Evolutionary conservation across 139 green algal genomes (phyloP), one percentile per base, ranked within the genome.

Genomic region (Coelastrella sp.): DNA sequence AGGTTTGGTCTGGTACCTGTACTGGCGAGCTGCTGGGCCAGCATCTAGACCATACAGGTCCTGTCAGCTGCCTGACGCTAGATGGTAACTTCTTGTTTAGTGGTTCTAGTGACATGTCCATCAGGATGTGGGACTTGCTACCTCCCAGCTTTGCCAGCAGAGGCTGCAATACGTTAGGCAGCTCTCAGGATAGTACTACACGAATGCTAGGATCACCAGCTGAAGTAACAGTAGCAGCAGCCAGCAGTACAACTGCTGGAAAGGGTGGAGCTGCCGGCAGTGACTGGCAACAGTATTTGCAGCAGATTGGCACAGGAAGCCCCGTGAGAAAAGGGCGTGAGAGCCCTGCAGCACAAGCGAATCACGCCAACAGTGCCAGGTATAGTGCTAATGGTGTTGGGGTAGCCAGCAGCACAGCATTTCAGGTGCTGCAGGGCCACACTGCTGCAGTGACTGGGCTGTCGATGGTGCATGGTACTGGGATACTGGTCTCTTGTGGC

Each of bases 81-180:
- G 95, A 97, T 68, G 92, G 89, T 73, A 96, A 96, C 92, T 94
- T 97, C 77, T 92, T 97, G 13, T 96, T 97, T 84, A 94, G 90
- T 7, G 95, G 94, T 47, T 94, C 90, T 14, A 89, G 94, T 56
- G 93, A 96, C 80, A 91, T 19, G 59, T 89, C 58, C 32, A 92
- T 96, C 54, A 77, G 90, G 8, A 83, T 96, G 86, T 96, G 94
- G 95, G 95, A 96, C 85, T 82, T 90, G 3, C 90, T 97, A 73
- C 92, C 92, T 7, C 54, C 83, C 54, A 7, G n/a, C 47, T 88
- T 68, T 58, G 83, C 20, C 11, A 80, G 74, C 74, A 80, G 22
- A 32, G 17, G 71, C 20, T 11, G 71, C 20, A 77, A 19, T 23
- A 19, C 16, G 19, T 77, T 19, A 16, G 74, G 3, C 7, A 7